phyloP scores from a whole-genome alignment of 1,139 yeast species.

The Suhomyces coccinellae region DNA sequence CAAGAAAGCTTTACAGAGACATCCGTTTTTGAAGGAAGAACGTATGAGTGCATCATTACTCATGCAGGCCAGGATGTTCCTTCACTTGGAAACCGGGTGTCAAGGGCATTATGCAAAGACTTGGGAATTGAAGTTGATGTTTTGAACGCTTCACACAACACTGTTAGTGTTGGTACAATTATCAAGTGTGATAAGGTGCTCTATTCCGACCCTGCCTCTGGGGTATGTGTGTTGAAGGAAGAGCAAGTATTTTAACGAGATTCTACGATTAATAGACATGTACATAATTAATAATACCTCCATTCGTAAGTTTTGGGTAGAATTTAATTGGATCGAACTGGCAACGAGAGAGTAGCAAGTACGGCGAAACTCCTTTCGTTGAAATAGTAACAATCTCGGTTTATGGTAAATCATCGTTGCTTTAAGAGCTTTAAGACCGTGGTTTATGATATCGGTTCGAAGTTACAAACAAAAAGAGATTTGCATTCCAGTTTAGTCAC shows the following conservation, averaged over 20 bases:
- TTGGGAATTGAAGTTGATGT: constrained; percentile 50
- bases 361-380: too few species aligned
- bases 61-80: constrained; percentile 20
- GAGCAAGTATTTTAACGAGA: constrained; percentile 6
- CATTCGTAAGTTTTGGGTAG: not conserved
- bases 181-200: constrained; percentile 42
- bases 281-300: not conserved
- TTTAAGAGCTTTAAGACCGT: too few species aligned
- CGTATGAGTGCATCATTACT: constrained; percentile 32
- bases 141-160: constrained; percentile 18
- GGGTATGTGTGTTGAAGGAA: constrained; percentile 32
- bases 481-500: too few species aligned
- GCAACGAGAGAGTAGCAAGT: too few species aligned
- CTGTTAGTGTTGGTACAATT: constrained; percentile 42
- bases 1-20: constrained; percentile 6
- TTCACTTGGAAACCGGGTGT: constrained; percentile 15
- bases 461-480: too few species aligned
- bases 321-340: too few species aligned
- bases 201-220: constrained; percentile 35
- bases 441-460: too few species aligned
- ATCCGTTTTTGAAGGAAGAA: not conserved
- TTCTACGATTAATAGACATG: not conserved
- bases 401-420: too few species aligned
- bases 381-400: too few species aligned
- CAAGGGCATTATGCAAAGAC: constrained; percentile 45